These are phyloP conservation scores for Aspergillus candidus DNA, from an alignment of 2,329 filamentous ascomycete genomes.

Conservation along the genomic window DNA sequence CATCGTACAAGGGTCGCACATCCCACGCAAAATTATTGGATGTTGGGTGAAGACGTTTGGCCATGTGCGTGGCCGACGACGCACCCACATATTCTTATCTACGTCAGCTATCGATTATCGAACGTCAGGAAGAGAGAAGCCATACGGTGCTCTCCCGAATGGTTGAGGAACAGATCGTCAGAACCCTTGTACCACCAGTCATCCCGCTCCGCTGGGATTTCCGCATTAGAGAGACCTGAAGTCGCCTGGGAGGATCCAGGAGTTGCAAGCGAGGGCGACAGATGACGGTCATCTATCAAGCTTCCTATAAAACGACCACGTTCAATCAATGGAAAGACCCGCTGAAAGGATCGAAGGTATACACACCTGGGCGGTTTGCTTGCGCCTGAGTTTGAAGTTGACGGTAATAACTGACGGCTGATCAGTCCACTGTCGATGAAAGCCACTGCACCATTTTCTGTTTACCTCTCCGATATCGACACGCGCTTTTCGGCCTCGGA, in stretches of 20 bases:
- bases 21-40: constrained; percentile 32
- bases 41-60: constrained; percentile 30
- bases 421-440: constrained; percentile 1
- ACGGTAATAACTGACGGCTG: constrained; percentile 22
- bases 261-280: constrained; percentile 2
- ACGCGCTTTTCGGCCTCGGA: constrained; percentile 33
- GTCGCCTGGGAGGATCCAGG: constrained; percentile 13
- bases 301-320: too few relatives aligned
- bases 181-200: constrained; percentile 38
- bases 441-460: neutral
- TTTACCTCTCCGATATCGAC: constrained; percentile 32
- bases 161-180: constrained; percentile 30
- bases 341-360: neutral
- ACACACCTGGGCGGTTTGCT: constrained; percentile 14
- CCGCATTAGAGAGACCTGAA: constrained; percentile 12
- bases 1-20: constrained; percentile 31
- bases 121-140: neutral
- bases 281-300: neutral
- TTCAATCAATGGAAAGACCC: too few relatives aligned
- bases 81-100: constrained; percentile 30
- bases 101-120: neutral
- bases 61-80: constrained; percentile 30
- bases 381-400: constrained; percentile 29
- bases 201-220: constrained; percentile 25
- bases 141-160: constrained; percentile 32